Percentiles rank a stretch among this genome's conserved stretches.
Evolutionary conservation across 352 stramenopile genomes (phyloP).

Genomic region (Hyphochytrium catenoides): DNA sequence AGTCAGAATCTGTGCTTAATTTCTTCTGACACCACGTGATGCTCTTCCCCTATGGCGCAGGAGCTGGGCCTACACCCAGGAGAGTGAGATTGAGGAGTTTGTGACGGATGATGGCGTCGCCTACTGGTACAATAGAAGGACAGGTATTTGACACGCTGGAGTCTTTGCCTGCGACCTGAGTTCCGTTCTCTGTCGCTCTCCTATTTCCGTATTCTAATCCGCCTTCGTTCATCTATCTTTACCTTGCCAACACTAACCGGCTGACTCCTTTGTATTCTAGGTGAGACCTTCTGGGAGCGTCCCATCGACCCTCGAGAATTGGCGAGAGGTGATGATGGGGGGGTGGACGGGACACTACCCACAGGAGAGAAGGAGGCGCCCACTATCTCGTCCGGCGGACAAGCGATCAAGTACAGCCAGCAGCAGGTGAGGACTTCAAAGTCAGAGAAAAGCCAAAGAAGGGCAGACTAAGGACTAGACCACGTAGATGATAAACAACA

Average conservation of each 20-base stretch:
- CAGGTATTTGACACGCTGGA: no score
- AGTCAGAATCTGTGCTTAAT: no score
- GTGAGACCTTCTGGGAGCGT: slow-evolving; percentile 71
- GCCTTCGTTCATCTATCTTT: no score
- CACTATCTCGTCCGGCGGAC: slow-evolving; percentile 34
- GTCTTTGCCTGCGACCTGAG: no score
- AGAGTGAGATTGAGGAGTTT: slow-evolving; percentile 58
- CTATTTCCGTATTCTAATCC: no score
- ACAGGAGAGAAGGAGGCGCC: slow-evolving; percentile 36
- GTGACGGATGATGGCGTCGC: slow-evolving; percentile 61
- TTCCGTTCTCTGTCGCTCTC: no score
- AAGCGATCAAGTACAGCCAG: slow-evolving; percentile 25
- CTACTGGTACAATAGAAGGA: slow-evolving; percentile 56
- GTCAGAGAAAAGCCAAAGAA: background rate
- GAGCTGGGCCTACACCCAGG: slow-evolving; percentile 73
- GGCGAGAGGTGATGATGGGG: slow-evolving; percentile 29
- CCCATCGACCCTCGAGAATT: slow-evolving; percentile 55
- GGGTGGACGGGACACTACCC: slow-evolving; percentile 49
- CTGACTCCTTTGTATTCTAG: no score
- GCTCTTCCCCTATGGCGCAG: no score
- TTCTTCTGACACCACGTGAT: no score
- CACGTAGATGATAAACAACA: no score
- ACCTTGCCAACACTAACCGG: no score
- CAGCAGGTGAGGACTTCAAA: slow-evolving; percentile 11
- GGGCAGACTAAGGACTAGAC: no score